These are phyloP conservation scores for Zymoseptoria crescenta DNA, from an alignment of 2,329 filamentous ascomycete genomes.

Conservation along the genomic window DNA sequence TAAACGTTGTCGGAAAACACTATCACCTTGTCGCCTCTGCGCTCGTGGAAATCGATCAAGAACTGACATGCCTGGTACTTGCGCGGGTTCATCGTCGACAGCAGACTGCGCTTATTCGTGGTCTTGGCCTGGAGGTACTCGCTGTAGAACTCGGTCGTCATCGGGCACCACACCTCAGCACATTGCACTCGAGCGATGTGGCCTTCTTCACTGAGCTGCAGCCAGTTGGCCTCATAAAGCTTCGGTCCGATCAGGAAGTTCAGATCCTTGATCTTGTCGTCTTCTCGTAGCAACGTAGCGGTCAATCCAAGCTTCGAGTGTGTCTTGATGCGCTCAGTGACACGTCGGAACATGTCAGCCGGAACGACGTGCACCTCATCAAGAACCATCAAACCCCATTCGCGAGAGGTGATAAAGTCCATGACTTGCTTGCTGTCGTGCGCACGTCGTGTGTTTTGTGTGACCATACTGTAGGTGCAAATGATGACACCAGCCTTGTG, in stretches of 20 bases:
- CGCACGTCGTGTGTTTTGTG: slow-evolving; percentile 74
- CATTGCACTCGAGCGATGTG: slow-evolving; percentile 97
- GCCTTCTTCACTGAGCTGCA: slow-evolving; percentile 93
- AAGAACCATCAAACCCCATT: slow-evolving; percentile 96
- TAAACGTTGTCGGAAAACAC: slow-evolving; percentile 98
- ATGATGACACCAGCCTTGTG: slow-evolving; percentile 93
- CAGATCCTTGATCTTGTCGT: slow-evolving; percentile 95
- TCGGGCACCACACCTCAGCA: slow-evolving; percentile 97
- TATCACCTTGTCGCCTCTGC: slow-evolving; percentile 91
- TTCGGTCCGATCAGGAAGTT: slow-evolving; percentile 98
- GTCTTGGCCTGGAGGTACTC: slow-evolving; percentile 69
- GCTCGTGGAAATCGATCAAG: slow-evolving; percentile 96
- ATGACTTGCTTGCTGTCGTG: slow-evolving; percentile 97
- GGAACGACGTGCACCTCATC: slow-evolving; percentile 98
- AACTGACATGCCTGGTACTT: slow-evolving; percentile 98
- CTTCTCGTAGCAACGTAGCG: slow-evolving; percentile 86
- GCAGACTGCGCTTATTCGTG: slow-evolving; percentile 56
- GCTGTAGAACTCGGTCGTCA: slow-evolving; percentile 97
- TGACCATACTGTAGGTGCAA: slow-evolving; percentile 99
- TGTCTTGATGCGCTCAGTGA: slow-evolving; percentile 85
- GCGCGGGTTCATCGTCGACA: slow-evolving; percentile 95
- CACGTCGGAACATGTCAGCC: slow-evolving; percentile 89
- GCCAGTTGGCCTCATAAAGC: slow-evolving; percentile 98
- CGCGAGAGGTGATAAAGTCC: slow-evolving; percentile 78
- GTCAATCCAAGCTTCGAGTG: slow-evolving; percentile 94